A percentile compares a stretch with the other conserved stretches of the same genome.
These are phyloP conservation scores for Phyllosticta citribraziliensis DNA, from an alignment of 2,329 filamentous ascomycete genomes.

Conservation along the genomic window DNA sequence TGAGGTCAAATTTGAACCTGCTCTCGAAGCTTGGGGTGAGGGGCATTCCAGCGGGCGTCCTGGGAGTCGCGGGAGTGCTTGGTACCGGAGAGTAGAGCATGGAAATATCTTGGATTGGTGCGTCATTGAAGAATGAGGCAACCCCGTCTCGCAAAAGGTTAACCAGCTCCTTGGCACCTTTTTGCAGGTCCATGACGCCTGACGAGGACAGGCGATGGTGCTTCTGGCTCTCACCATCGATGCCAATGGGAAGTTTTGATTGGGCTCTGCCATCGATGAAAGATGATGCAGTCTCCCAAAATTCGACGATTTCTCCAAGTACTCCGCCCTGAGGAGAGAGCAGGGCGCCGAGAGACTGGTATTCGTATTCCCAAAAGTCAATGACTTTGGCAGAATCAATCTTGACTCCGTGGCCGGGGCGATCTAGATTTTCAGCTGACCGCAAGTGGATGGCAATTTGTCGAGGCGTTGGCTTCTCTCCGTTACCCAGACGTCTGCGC, in stretches of 20 bases:
- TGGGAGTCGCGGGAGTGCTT: constrained; percentile 58
- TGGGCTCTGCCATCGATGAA: constrained; percentile 86
- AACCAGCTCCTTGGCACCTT: constrained; percentile 72
- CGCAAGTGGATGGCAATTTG: constrained; percentile 65
- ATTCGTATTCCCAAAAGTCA: constrained; percentile 87
- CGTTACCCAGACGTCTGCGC: constrained; percentile 66
- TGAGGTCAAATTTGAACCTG: constrained; percentile 70
- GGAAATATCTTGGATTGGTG: constrained; percentile 85
- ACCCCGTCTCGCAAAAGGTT: constrained; percentile 72
- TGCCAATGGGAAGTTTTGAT: constrained; percentile 65
- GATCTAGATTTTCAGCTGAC: constrained; percentile 47
- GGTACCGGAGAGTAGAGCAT: constrained; percentile 74
- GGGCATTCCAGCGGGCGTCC: constrained; percentile 44
- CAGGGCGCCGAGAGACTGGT: constrained; percentile 62
- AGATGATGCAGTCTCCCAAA: constrained; percentile 84
- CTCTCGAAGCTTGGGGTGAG: constrained; percentile 55
- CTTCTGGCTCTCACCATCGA: constrained; percentile 67
- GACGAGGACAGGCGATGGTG: constrained; percentile 72
- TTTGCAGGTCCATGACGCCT: constrained; percentile 61
- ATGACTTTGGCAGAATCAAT: constrained; percentile 74
- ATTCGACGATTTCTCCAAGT: constrained; percentile 81
- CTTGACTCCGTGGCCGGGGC: constrained; percentile 35
- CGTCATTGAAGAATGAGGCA: constrained; percentile 72
- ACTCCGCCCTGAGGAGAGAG: constrained; percentile 67
- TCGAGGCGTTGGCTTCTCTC: constrained; percentile 60